Conservation (phyloP, 2,329 filamentous ascomycete genomes). For the Myriosclerotinia scirpicola region DNA sequence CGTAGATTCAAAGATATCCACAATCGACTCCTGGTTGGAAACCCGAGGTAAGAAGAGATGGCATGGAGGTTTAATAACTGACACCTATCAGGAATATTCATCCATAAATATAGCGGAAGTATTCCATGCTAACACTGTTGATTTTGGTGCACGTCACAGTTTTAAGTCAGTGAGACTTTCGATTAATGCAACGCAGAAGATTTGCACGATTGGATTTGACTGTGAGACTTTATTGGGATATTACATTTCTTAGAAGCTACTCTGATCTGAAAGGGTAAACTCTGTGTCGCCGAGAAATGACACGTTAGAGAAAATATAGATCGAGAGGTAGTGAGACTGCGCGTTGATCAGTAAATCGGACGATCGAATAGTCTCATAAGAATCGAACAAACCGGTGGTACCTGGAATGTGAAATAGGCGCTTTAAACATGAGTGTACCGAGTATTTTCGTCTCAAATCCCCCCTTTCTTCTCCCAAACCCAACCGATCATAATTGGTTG, state of each 20-base stretch:
- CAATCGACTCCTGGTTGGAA: slow-evolving; percentile 52
- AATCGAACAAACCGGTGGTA: neutral
- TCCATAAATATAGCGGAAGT: slow-evolving; percentile 51
- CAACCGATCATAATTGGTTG: neutral
- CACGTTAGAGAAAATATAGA: slow-evolving; percentile 57
- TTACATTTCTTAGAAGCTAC: slow-evolving; percentile 50
- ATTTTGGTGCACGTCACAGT: slow-evolving; percentile 48
- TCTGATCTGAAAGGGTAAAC: slow-evolving; percentile 51
- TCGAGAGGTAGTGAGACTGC: slow-evolving; percentile 53
- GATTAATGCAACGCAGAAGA: slow-evolving; percentile 45
- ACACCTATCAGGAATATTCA: slow-evolving; percentile 46
- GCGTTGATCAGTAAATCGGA: slow-evolving; percentile 44
- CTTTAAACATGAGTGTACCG: neutral
- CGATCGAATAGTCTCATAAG: neutral
- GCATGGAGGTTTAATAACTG: neutral
- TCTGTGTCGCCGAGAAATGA: slow-evolving; percentile 61
- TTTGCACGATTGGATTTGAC: slow-evolving; percentile 37
- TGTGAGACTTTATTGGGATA: slow-evolving; percentile 47
- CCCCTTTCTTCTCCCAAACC: too few species aligned
- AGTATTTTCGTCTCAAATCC: neutral
- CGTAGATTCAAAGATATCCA: slow-evolving; percentile 35
- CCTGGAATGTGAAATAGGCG: neutral
- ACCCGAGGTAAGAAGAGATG: slow-evolving; percentile 42
- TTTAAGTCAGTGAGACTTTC: slow-evolving; percentile 51
- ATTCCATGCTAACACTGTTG: slow-evolving; percentile 49